Conservation (phyloP, 305 asterid genomes). For the Salvia sclarea region DNA sequence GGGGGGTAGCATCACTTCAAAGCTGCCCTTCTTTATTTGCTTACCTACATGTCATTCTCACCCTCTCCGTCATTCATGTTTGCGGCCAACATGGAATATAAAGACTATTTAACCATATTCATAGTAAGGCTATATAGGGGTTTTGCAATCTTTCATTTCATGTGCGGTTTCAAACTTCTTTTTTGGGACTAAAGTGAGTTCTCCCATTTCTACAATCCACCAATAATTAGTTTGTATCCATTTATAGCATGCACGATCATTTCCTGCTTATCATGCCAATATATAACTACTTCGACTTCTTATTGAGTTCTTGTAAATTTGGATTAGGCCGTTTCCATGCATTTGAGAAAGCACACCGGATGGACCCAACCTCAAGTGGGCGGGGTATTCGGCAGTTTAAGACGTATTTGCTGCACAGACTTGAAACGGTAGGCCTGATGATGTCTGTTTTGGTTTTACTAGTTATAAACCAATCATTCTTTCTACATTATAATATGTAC, state of each 20-base stretch:
- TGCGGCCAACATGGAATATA: neutral
- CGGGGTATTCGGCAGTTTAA: conserved; percentile 97
- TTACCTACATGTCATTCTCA: neutral
- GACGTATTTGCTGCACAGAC: conserved; percentile 86
- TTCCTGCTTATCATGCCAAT: conserved; percentile 14
- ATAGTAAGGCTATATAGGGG: conserved; percentile 1
- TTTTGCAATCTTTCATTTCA: conserved; percentile 6
- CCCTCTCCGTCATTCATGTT: neutral
- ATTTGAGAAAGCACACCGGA: conserved; percentile 89
- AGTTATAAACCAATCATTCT: conserved; percentile 10
- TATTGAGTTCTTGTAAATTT: conserved; percentile 19
- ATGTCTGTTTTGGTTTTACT: conserved; percentile 32
- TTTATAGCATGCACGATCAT: neutral
- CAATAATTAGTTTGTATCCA: neutral
- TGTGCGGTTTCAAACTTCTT: neutral
- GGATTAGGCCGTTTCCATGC: conserved; percentile 93
- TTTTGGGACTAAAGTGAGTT: neutral
- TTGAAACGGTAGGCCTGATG: conserved; percentile 60
- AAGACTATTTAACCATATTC: neutral
- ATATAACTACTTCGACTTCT: conserved; percentile 17
- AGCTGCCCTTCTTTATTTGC: neutral
- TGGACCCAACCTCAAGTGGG: conserved; percentile 86
- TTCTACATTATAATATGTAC: neutral
- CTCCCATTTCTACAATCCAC: conserved; percentile 1
- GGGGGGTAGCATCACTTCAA: neutral